phyloP scores from a whole-genome alignment of 768 basidiomycete genomes.

The Suillus spraguei region DNA sequence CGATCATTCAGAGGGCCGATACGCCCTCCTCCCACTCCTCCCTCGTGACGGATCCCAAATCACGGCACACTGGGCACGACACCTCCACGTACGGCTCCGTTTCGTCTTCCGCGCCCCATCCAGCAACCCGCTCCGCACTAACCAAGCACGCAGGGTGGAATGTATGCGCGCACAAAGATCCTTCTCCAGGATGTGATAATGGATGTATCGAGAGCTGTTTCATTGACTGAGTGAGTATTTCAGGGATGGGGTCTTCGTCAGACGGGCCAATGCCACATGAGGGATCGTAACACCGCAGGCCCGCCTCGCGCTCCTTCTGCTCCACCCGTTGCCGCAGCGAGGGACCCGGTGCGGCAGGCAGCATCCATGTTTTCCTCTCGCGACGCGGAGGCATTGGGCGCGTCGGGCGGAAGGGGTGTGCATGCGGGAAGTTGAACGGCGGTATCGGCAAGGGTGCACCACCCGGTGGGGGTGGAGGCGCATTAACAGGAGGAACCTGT shows the following conservation, averaged over 20 bases:
- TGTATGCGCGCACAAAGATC: slow-evolving; percentile 55
- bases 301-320: slow-evolving; percentile 69
- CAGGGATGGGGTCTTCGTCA: slow-evolving; percentile 64
- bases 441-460: slow-evolving; percentile 2
- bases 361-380: slow-evolving; percentile 54
- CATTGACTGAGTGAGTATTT: slow-evolving; percentile 21
- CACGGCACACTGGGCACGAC: slow-evolving; percentile 74
- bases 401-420: slow-evolving; percentile 20
- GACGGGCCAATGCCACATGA: slow-evolving; percentile 77
- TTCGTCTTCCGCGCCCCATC: slow-evolving; percentile 56
- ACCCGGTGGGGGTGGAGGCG: slow-evolving; percentile 13
- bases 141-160: slow-evolving; percentile 80
- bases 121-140: slow-evolving; percentile 61
- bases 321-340: slow-evolving; percentile 77
- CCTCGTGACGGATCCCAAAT: slow-evolving; percentile 58
- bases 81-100: slow-evolving; percentile 55
- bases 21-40: slow-evolving; percentile 63
- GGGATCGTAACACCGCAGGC: slow-evolving; percentile 70
- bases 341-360: slow-evolving; percentile 65
- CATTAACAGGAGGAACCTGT: slow-evolving; percentile 19
- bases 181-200: slow-evolving; percentile 20
- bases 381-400: slow-evolving; percentile 30
- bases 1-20: slow-evolving; percentile 26
- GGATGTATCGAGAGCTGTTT: slow-evolving; percentile 29
- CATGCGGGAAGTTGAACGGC: slow-evolving; percentile 16